Base-by-base conservation (phyloP, 208 protist genomes). In the Leishmania martiniquensis region DNA sequence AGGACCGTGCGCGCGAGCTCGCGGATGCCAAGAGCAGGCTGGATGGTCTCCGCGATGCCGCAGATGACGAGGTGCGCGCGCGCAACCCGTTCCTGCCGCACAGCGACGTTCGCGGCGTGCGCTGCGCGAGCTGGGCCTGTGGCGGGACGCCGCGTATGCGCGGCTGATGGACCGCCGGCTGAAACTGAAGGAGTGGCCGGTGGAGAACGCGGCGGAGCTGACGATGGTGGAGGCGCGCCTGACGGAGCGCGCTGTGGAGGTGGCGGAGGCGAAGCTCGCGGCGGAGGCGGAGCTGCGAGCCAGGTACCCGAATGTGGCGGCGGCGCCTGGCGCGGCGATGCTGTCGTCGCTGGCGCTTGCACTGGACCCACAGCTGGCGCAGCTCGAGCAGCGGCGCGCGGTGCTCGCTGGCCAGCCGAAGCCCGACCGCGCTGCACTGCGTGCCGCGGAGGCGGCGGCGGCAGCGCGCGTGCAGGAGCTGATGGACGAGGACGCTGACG, bases 1-100 rank as follows among this genome's bases (percentile, higher is more conserved):
- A 62, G 7, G 59, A 39, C 0, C 77, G 83, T 42, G 90, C 80
- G n/a, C 22, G 60, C 0, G 76, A 13, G 47, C 3, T 89, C 0
- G 88, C 90, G 17, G 76, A 66, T 9, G 62, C 71, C 32, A 54
- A 79, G 32, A 82, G 84, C 55, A 82, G 82, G 72, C 51, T 95
- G 37, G 77, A 87, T n/a, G 67, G 85, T 6, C 85, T 86, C 73
- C 89, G 79, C 51, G 59, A 86, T 63, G 89, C 90, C 69, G 86
- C n/a, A n/a, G n/a, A 95, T 69, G 88, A 88, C 25, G 87, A 82
- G 89, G 49, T 87, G 47, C 89, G 0, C 86, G 87, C 86, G 37
- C 78, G 74, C 22, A 80, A 87, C 77, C n/a, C n/a, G n/a, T n/a
- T n/a, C n/a, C n/a, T n/a, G n/a, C n/a, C n/a, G n/a, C n/a, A n/a